Evolutionary conservation across 2,329 filamentous ascomycete species (phyloP).

Genomic region (Claviceps humidiphila): DNA sequence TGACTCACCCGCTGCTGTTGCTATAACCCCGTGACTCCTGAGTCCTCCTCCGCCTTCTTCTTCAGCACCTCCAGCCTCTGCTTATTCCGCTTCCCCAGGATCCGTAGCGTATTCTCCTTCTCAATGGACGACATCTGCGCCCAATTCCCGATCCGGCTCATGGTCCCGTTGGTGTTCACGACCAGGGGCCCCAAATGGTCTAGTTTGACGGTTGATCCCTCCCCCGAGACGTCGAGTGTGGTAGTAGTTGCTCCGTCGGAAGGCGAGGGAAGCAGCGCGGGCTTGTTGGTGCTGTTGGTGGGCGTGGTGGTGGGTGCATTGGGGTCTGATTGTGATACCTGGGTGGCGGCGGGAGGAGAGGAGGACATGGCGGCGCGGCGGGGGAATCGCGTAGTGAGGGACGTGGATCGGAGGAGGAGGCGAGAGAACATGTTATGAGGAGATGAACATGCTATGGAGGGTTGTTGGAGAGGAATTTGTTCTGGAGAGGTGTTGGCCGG

Average conservation of each 20-base stretch:
- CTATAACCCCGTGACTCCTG: too few species aligned
- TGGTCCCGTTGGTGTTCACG: conserved; percentile 57
- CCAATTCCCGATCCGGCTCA: conserved; percentile 64
- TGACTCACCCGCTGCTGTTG: too few species aligned
- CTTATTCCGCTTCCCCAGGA: conserved; percentile 58
- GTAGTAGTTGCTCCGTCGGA: conserved; percentile 7
- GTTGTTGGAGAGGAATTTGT: background rate
- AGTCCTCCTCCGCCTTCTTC: conserved; percentile 7
- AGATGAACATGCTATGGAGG: background rate
- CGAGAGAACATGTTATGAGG: background rate
- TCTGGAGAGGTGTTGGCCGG: background rate
- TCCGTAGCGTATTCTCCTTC: conserved; percentile 49
- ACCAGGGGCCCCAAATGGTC: conserved; percentile 62
- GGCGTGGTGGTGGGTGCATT: background rate
- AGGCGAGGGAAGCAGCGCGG: conserved; percentile 14
- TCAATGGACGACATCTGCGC: conserved; percentile 56
- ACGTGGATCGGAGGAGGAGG: background rate
- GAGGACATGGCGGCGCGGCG: background rate
- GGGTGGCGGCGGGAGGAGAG: background rate
- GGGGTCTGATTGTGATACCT: background rate
- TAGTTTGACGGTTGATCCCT: conserved; percentile 35
- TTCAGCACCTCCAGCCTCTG: conserved; percentile 40
- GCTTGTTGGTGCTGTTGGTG: conserved; percentile 4
- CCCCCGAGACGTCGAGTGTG: conserved; percentile 21
- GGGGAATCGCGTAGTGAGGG: background rate